Percentiles rank a stretch among this genome's conserved stretches.
Evolutionary conservation across 768 basidiomycete species (phyloP).

Genomic region (Agaricus blazei): DNA sequence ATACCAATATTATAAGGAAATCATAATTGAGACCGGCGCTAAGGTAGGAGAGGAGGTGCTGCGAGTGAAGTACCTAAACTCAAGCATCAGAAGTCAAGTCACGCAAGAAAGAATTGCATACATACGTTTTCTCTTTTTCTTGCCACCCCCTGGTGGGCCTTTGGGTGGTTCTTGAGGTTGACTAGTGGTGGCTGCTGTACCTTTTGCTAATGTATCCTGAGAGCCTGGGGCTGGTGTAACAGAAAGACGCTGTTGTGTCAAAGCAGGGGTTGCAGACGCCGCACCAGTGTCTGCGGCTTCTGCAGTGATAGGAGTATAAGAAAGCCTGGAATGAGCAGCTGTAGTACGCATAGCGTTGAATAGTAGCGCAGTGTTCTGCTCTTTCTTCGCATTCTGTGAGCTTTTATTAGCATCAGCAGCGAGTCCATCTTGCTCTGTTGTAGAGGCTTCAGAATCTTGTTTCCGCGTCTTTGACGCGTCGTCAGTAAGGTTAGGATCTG

Average conservation of each 20-base stretch:
- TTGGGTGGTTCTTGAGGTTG: conserved; percentile 42
- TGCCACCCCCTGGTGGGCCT: conserved; percentile 46
- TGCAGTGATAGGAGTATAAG: conserved; percentile 37
- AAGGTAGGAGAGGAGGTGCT: conserved; percentile 26
- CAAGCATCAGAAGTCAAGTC: neutral
- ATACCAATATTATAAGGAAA: neutral
- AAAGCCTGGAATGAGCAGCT: conserved; percentile 58
- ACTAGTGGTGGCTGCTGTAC: conserved; percentile 24
- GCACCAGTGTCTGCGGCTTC: conserved; percentile 20
- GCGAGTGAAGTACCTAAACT: conserved; percentile 32
- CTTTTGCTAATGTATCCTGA: conserved; percentile 26
- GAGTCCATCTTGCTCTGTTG: conserved; percentile 8
- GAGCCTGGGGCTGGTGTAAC: conserved; percentile 36
- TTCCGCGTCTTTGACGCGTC: conserved; percentile 9
- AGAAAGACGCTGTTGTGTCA: conserved; percentile 29
- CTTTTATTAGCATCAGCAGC: conserved; percentile 15
- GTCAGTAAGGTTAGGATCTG: conserved; percentile 41
- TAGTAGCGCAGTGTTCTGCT: conserved; percentile 65
- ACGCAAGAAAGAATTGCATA: conserved; percentile 19
- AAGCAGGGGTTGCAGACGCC: conserved; percentile 26
- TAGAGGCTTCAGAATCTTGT: conserved; percentile 8
- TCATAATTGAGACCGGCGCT: neutral
- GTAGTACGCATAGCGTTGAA: conserved; percentile 79
- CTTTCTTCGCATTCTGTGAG: conserved; percentile 39
- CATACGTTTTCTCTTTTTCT: conserved; percentile 74